Conservation (phyloP, 352 stramenopile genomes). For the Globisporangium spinosum region DNA sequence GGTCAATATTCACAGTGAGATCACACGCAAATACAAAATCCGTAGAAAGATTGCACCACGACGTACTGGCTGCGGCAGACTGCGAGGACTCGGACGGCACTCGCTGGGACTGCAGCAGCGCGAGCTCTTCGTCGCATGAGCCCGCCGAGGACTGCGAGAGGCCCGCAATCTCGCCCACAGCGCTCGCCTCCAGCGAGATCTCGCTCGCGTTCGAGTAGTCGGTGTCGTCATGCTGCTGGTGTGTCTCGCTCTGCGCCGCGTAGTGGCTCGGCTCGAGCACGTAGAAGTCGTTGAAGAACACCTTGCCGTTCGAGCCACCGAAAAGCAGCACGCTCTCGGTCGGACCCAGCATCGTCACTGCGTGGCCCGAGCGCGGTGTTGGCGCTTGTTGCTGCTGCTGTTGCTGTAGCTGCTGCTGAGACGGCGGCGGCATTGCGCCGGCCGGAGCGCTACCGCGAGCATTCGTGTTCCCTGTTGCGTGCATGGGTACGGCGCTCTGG, state of each 20-base stretch:
- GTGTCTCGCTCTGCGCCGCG: conserved; percentile 6
- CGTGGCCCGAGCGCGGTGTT: conserved; percentile 42
- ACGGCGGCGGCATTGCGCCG: background rate
- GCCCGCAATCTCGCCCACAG: conserved; percentile 14
- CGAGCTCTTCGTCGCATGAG: conserved; percentile 3
- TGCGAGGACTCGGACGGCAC: conserved; percentile 8
- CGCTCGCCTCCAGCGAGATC: conserved; percentile 14
- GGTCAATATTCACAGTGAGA: background rate
- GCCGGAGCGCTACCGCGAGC: background rate
- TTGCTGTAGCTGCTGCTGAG: background rate
- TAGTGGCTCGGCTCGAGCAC: conserved; percentile 13
- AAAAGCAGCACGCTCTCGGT: conserved; percentile 54
- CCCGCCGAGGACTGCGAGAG: conserved; percentile 11
- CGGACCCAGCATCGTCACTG: conserved; percentile 47
- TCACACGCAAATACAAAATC: background rate
- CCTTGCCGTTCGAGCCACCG: conserved; percentile 52
- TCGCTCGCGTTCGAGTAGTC: conserved; percentile 3
- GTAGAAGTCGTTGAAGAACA: conserved; percentile 57
- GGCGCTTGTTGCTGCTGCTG: conserved; percentile 2
- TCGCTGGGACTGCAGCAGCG: conserved; percentile 9
- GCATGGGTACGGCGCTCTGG: background rate
- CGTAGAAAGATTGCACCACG: background rate
- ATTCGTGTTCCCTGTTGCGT: background rate
- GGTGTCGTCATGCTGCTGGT: background rate
- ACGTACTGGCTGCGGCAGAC: background rate